Evolutionary conservation across 1,284 basidiomycete genomes (phyloP), one percentile per base, ranked within the genome.

Genomic region (Ustilago curta): DNA sequence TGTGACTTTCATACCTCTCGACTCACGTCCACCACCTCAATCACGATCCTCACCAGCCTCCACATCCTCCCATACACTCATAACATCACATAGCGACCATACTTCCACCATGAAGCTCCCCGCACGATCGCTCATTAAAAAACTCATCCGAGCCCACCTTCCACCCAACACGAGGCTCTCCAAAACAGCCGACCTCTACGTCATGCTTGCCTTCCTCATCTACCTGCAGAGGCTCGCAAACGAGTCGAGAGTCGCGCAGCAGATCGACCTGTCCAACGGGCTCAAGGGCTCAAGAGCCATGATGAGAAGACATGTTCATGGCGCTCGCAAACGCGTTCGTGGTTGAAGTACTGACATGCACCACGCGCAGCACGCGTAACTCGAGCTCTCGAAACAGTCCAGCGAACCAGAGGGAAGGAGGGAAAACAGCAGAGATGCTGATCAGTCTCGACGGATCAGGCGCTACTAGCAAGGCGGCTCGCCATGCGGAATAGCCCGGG

Each of bases 201-300:
- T 76, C 12, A 54, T 67, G 64, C 73, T 76, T 21, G 68, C 73
- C 19, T 70, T 76, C 37, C 58, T 76, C 31, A 67, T 76, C 50
- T 67, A 76, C 48, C 11, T 71, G 42, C 68, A 76, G 42, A 44
- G 65, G 4, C 73, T 76, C 16, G 73, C 73, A n/a, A 70, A 68
- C 58, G 73, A 76, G 43, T 67, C 73, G 3, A 48, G 61, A 12
- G 31, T 76, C 14, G 63, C 71, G 14, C 70, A 68, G 19, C 75
- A 77, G 59, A 57, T 67, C 43, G 70, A 73, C 21, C 31, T 67
- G 5, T 70, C 67, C 23, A 75, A 75, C 47, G 72, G 72, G 8
- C 44, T 75, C 16, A 62, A 69, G 16, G 67, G 59, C 0, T 66
- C 67, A 14, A 59, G 45, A 16, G 51, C 55, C 21, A 66, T 75